phyloP scores from a whole-genome alignment of 495 filamentous ascomycete genomes.

The Xylaria bambusicola region DNA sequence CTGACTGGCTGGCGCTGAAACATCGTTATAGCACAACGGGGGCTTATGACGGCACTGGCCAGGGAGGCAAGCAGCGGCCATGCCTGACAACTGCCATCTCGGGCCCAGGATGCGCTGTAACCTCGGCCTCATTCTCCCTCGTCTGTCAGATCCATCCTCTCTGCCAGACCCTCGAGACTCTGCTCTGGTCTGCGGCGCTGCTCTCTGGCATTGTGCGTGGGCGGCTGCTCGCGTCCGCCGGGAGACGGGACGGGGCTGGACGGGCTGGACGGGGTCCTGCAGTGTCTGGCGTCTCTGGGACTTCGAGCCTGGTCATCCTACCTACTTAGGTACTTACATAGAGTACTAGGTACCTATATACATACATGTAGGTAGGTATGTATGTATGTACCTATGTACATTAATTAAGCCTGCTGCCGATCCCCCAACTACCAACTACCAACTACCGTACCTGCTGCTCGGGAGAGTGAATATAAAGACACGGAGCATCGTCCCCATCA shows the following conservation, averaged over 20 bases:
- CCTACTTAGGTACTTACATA: too few relatives aligned
- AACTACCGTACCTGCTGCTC: too few relatives aligned
- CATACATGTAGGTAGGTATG: too few relatives aligned
- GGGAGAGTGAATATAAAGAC: constrained; percentile 6
- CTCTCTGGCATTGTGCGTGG: too few relatives aligned
- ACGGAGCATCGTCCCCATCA: constrained; percentile 13
- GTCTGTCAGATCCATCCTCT: too few relatives aligned
- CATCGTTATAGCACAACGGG: too few relatives aligned
- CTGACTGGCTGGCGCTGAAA: background rate
- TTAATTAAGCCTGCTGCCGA: constrained; percentile 4
- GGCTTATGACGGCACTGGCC: constrained; percentile 11
- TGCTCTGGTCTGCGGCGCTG: too few relatives aligned
- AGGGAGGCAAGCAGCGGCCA: constrained; percentile 12
- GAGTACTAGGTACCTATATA: too few relatives aligned
- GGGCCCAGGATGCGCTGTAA: constrained; percentile 13
- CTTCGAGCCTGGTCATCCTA: background rate
- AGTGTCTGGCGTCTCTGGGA: background rate
- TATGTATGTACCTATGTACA: too few relatives aligned
- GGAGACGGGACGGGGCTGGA: background rate
- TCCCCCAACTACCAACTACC: constrained; percentile 6
- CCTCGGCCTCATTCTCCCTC: constrained; percentile 11
- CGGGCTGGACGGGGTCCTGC: background rate
- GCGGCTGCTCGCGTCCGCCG: too few relatives aligned
- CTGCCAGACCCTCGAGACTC: too few relatives aligned
- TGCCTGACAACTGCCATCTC: constrained; percentile 15